phyloP scores from a whole-genome alignment of 2,329 filamentous ascomycete genomes.

The Hymenoscyphus occultus region DNA sequence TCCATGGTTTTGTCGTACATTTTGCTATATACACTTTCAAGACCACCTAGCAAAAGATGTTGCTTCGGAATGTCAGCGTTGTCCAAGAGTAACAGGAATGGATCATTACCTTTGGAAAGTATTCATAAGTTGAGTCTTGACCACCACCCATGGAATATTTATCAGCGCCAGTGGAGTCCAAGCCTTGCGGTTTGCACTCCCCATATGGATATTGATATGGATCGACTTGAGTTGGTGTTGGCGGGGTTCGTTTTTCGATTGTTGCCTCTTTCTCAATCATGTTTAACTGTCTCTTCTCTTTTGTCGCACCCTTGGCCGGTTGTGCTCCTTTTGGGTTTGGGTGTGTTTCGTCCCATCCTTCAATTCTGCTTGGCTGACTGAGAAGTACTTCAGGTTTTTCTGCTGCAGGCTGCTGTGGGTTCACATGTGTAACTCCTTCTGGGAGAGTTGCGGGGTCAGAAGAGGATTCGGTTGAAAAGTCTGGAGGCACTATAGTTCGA shows the following conservation, averaged over 20 bases:
- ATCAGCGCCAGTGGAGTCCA: conserved; percentile 50
- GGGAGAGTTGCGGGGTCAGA: conserved; percentile 14
- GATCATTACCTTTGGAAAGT: conserved; percentile 58
- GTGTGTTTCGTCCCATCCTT: conserved; percentile 26
- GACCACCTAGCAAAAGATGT: conserved; percentile 73
- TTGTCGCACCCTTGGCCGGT: background rate
- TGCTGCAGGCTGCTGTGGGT: conserved; percentile 22
- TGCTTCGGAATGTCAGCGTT: conserved; percentile 43
- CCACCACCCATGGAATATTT: conserved; percentile 58
- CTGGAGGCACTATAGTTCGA: conserved; percentile 24
- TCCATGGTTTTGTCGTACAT: conserved; percentile 69
- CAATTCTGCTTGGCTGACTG: conserved; percentile 28
- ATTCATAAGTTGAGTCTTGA: conserved; percentile 70
- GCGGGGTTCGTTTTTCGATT: background rate
- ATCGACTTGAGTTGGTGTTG: conserved; percentile 15
- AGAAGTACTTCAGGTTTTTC: conserved; percentile 32
- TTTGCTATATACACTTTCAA: conserved; percentile 66
- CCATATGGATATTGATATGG: conserved; percentile 14
- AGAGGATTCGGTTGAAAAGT: background rate
- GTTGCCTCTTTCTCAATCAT: background rate
- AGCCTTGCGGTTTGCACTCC: conserved; percentile 58
- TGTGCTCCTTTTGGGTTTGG: background rate
- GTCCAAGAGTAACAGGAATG: background rate
- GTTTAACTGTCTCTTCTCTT: background rate
- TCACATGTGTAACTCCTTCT: conserved; percentile 23